These are phyloP conservation scores for Davidsoniella eucalypti DNA, from an alignment of 2,329 filamentous ascomycete genomes.

Conservation along the genomic window DNA sequence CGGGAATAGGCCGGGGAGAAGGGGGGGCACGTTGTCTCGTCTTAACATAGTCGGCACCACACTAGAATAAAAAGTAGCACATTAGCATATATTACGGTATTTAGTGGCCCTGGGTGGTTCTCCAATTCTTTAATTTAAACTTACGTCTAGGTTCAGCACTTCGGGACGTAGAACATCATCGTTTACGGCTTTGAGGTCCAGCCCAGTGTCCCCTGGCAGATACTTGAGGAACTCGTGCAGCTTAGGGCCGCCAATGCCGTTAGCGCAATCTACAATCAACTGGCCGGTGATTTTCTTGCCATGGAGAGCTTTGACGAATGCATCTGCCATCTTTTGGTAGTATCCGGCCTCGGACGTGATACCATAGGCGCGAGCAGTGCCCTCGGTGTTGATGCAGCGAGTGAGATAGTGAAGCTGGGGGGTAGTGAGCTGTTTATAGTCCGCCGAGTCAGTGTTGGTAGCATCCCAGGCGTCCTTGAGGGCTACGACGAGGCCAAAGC, in stretches of 20 bases:
- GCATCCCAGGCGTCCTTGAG: conserved; percentile 67
- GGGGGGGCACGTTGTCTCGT: conserved; percentile 85
- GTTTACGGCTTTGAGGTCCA: conserved; percentile 79
- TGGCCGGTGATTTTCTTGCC: conserved; percentile 56
- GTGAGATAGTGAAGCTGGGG: conserved; percentile 97
- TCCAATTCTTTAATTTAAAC: conserved; percentile 16
- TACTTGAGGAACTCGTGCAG: conserved; percentile 72
- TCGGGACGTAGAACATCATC: conserved; percentile 86
- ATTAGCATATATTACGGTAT: background rate
- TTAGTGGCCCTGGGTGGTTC: background rate
- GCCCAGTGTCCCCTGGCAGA: conserved; percentile 49
- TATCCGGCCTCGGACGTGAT: conserved; percentile 81
- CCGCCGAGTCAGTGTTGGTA: conserved; percentile 55
- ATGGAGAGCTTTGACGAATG: conserved; percentile 71
- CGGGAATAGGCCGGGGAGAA: conserved; percentile 57
- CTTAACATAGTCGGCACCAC: conserved; percentile 94
- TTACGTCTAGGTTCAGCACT: conserved; percentile 71
- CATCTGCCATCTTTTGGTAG: conserved; percentile 76
- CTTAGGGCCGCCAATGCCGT: conserved; percentile 90
- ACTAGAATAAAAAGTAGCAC: conserved; percentile 30
- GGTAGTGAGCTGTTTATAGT: conserved; percentile 85
- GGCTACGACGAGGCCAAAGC: conserved; percentile 63
- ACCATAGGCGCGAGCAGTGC: conserved; percentile 74
- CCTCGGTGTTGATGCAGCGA: conserved; percentile 83
- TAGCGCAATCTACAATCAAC: conserved; percentile 85